Conservation (phyloP, 2,329 filamentous ascomycete genomes). For the Pseudogymnoascus sp. region DNA sequence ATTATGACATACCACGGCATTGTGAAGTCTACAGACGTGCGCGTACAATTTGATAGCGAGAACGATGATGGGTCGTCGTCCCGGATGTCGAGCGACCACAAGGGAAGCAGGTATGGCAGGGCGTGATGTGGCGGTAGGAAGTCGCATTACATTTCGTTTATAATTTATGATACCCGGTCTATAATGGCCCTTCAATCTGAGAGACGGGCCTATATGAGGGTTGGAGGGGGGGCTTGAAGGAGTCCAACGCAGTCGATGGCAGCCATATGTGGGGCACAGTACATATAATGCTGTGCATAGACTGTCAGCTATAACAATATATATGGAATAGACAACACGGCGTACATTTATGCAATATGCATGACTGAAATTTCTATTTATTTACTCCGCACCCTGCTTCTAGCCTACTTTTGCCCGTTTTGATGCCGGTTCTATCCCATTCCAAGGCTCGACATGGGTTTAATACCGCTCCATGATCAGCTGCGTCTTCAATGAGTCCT, state of each 20-base stretch:
- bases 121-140: background rate
- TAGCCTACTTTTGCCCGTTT: background rate
- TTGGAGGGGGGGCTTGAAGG: background rate
- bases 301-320: too few relatives aligned
- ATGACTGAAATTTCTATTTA: background rate
- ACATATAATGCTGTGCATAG: background rate
- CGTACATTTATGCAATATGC: background rate
- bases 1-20: slow-evolving; percentile 36
- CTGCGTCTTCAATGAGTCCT: slow-evolving; percentile 25
- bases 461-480: slow-evolving; percentile 26
- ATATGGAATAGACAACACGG: background rate
- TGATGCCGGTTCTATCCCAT: background rate
- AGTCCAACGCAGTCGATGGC: background rate
- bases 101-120: background rate
- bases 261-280: background rate
- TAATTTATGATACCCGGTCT: background rate
- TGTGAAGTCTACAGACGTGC: slow-evolving; percentile 32
- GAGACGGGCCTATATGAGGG: too few relatives aligned
- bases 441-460: background rate
- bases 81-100: background rate
- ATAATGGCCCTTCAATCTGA: background rate
- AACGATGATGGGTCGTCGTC: slow-evolving; percentile 1
- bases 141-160: background rate
- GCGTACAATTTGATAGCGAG: slow-evolving; percentile 13
- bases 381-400: background rate